A percentile compares a stretch with the other conserved stretches of the same genome.
Evolutionary conservation across 495 filamentous ascomycete species (phyloP).

Genomic region (Hyaloscypha hepaticicola): DNA sequence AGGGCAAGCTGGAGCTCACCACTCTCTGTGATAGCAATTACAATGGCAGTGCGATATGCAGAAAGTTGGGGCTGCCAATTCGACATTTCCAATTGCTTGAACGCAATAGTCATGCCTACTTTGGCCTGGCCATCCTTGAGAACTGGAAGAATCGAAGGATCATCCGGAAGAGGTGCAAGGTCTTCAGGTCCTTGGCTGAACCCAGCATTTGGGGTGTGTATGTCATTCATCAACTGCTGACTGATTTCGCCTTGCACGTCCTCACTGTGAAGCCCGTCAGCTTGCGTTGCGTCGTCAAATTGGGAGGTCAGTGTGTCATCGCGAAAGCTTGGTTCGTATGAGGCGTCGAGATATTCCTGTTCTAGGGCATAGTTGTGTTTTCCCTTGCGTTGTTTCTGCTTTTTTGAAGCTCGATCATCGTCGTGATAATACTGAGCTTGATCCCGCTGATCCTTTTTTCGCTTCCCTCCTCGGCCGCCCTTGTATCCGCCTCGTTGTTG

Average conservation of each 20-base stretch:
- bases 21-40: conserved; percentile 50
- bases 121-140: conserved; percentile 54
- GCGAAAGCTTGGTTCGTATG: conserved; percentile 51
- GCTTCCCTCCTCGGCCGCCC: conserved; percentile 48
- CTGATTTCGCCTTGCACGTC: conserved; percentile 31
- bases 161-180: conserved; percentile 64
- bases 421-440: conserved; percentile 37
- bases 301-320: conserved; percentile 38
- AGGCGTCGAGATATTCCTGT: conserved; percentile 29
- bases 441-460: conserved; percentile 35
- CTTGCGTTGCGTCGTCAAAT: conserved; percentile 16
- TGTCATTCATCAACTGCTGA: conserved; percentile 37
- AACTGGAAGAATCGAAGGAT: conserved; percentile 53
- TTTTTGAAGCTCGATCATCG: conserved; percentile 36
- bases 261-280: conserved; percentile 17
- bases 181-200: conserved; percentile 48
- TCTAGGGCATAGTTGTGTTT: conserved; percentile 37
- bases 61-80: conserved; percentile 77
- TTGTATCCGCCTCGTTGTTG: conserved; percentile 55
- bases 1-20: conserved; percentile 57
- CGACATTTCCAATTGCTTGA: conserved; percentile 73
- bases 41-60: conserved; percentile 62
- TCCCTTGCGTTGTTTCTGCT: conserved; percentile 47
- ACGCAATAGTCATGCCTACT: conserved; percentile 71
- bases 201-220: conserved; percentile 32